Base-by-base conservation (phyloP, 495 filamentous ascomycete genomes). In the Penicillium bialowiezense region DNA sequence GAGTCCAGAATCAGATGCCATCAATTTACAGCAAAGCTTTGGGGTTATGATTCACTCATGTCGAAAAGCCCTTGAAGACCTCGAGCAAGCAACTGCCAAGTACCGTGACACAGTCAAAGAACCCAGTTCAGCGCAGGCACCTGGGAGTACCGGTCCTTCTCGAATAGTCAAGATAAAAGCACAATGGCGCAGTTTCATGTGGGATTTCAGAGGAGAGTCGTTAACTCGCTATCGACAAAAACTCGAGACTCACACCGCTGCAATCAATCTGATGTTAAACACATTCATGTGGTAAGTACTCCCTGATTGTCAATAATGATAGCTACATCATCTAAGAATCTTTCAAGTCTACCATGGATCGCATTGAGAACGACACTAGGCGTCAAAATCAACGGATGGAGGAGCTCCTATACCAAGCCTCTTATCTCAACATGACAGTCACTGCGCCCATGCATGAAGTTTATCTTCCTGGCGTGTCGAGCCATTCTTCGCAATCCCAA, bases 61-160 rank as follows among this genome's bases (percentile, higher is more conserved):
- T 14, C 29, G 34, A 1, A 31, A 19, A 3, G 41, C 36, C 8
- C 28, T 47, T 6, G 13, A 47, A 36, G 36, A 47, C 17, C 43
- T 46, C 19, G 37, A 47, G n/a, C 41, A 36, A 28, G 50, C 23
- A 20, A 52, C 43, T 15, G 31, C 14, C 3, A 26, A 52, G 28
- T 52, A 47, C 14, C 29, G 31, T 17, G 43, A 47, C 21, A 26
- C 20, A 32, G 17, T 3, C 5, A 6, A 19, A 8, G 7, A 19
- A 3, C 35, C 35, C 3, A 8, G 7, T 10, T 10, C 7, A 8
- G 29, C 29, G 3, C 29, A 8, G 29, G 3, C 10, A 3, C 3
- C 3, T 32, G 29, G 7, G 5, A 3, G 3, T 8, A 13, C 3
- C 10, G 12, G 4, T 5, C 5, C 5, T 9, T 4, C 29, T 13